Base-by-base conservation (phyloP, 345 rosid species). In the Geranium brycei region DNA sequence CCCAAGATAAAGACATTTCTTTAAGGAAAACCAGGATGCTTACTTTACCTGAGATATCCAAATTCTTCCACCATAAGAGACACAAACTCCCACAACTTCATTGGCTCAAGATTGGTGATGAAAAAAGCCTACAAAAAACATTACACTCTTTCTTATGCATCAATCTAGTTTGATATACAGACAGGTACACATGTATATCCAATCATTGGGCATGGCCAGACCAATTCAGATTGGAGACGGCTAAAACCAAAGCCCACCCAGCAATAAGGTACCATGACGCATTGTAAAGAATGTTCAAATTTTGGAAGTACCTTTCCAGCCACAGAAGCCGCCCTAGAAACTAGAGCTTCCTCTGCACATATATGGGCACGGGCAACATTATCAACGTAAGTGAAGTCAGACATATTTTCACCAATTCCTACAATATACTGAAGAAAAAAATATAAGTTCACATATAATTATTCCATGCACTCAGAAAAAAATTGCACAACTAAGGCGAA, bases 381-480 rank as follows among this genome's bases (percentile, higher is more conserved):
- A 80, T 92, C 98, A 67, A 65, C 78, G 79, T 82, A 92, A 65
- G 89, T 92, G 72, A 92, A 92, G 81, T 92, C 97, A 0, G 88
- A 84, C 85, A 82, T 70, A 76, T 86, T 92, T 75, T 80, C 95
- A 77, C 91, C 93, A 59, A 70, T 79, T 73, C 95, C 97, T 69
- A 83, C 56, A 76, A 82, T 85, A 78, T 87, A 84, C 98, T 92
- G 98, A 77, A 80, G 83, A 69, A 77, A 71, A 73, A 78, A 74
- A 28, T 11, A 76, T 83, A 71, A 81, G 74, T 74, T 23, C 61
- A 47, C 68, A 66, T 56, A 70, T 58, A 15, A 63, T 18, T 19
- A 8, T 58, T 18, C 28, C 31, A 15, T 19, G 31, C 6, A 19
- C 28, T 19, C 31, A 59, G 31, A 59, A 2, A 18, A 4, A 19